A percentile compares a stretch with the other conserved stretches of the same genome.
These are phyloP conservation scores for Aegilops bicornis DNA, from an alignment of 176 grass and related monocot species.

Conservation along the genomic window DNA sequence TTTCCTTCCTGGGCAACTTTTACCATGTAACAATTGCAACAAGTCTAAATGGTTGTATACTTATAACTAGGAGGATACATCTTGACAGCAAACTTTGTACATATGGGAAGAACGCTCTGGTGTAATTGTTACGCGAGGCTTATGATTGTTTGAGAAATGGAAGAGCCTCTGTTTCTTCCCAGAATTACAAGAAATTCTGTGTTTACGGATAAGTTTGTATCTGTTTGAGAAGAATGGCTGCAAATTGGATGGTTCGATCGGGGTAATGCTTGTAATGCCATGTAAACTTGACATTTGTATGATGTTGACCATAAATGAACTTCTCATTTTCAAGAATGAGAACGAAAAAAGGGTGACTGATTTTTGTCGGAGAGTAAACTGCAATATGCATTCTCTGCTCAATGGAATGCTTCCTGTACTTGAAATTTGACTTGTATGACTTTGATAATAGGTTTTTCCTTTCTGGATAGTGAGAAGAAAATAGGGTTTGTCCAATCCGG, in stretches of 20 bases:
- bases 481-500: not conserved
- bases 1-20: slow-evolving; percentile 36
- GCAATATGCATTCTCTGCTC: not conserved
- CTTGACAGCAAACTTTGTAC: slow-evolving; percentile 34
- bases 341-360: not conserved
- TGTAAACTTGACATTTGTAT: not conserved
- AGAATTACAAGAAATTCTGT: not conserved
- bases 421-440: not conserved
- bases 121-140: not conserved
- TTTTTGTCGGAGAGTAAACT: not conserved
- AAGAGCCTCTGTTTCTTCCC: not conserved
- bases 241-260: not conserved
- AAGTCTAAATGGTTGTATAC: slow-evolving; percentile 37
- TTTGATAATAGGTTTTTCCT: not conserved
- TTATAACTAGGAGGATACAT: slow-evolving; percentile 32
- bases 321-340: not conserved
- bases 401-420: not conserved
- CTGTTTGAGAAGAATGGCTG: not conserved
- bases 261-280: not conserved
- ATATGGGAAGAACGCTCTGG: slow-evolving; percentile 28
- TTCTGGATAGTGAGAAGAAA: not conserved
- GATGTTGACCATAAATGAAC: not conserved
- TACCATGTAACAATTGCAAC: slow-evolving; percentile 32
- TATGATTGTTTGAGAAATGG: slow-evolving; percentile 44
- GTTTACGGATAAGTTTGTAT: not conserved